Percentiles rank a stretch among this genome's conserved stretches.
Conservation (phyloP, 495 filamentous ascomycete species). For the Baudoinia panamericana region DNA sequence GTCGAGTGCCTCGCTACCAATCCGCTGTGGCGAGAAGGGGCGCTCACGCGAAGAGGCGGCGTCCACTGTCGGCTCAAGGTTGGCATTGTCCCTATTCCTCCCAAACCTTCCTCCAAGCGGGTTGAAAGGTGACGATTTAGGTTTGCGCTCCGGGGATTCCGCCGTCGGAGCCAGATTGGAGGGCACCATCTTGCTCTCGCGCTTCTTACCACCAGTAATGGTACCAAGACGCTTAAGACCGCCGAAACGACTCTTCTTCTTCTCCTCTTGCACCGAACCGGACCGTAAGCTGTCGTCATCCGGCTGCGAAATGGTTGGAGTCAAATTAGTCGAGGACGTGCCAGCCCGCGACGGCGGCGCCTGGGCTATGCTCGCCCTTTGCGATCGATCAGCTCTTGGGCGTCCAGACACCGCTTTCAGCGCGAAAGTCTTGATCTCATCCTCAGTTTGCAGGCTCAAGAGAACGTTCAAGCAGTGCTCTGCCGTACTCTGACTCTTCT, state of each 20-base stretch:
- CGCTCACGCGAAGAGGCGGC: constrained; percentile 7
- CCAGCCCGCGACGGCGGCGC: neutral
- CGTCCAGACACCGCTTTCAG: constrained; percentile 33
- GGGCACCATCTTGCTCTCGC: constrained; percentile 28
- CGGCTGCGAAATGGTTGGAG: constrained; percentile 8
- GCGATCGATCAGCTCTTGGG: constrained; percentile 19
- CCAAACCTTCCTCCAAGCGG: constrained; percentile 12
- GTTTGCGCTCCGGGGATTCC: constrained; percentile 27
- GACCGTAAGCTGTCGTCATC: constrained; percentile 28
- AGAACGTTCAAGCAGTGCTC: constrained; percentile 74
- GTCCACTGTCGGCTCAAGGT: constrained; percentile 15
- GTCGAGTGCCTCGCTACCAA: constrained; percentile 19
- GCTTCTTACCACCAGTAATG: constrained; percentile 22
- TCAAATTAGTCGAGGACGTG: constrained; percentile 14
- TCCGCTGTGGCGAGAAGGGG: constrained; percentile 10
- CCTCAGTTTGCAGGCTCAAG: constrained; percentile 73
- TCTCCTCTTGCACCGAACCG: constrained; percentile 27
- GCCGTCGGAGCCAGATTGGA: constrained; percentile 20
- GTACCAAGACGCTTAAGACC: constrained; percentile 32
- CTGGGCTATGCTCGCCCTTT: constrained; percentile 8
- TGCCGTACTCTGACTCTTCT: constrained; percentile 58
- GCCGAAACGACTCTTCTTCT: constrained; percentile 23
- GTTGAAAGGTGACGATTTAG: constrained; percentile 17
- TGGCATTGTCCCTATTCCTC: constrained; percentile 9
- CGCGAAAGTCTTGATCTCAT: constrained; percentile 82